Conservation (phyloP, 208 protist species). For the Lotmaria passim region DNA sequence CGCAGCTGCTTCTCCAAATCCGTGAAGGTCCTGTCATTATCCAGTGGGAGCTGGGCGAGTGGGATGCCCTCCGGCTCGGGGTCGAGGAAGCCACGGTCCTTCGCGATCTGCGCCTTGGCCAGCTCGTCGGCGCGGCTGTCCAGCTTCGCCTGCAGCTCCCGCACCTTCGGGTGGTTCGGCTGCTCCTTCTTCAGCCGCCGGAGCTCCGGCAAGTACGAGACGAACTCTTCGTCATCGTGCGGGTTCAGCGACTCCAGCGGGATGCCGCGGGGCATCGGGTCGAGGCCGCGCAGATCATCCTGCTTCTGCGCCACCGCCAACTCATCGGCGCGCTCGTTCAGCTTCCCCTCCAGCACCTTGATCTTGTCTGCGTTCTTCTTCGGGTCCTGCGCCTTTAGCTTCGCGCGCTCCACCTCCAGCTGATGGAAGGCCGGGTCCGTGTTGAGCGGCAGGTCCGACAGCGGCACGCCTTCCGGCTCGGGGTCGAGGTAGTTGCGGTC, state of each 20-base stretch:
- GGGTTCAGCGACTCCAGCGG: constrained; percentile 60
- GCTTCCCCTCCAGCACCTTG: constrained; percentile 58
- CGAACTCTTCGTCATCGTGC: constrained; percentile 65
- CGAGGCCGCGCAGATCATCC: constrained; percentile 63
- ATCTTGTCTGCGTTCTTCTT: constrained; percentile 57
- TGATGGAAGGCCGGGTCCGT: constrained; percentile 58
- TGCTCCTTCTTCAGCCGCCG: constrained; percentile 68
- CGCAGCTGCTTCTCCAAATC: constrained; percentile 74
- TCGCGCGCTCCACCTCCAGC: constrained; percentile 75
- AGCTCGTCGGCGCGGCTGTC: constrained; percentile 57
- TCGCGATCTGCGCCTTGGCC: constrained; percentile 52
- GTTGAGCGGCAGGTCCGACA: constrained; percentile 73
- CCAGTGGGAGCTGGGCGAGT: constrained; percentile 62
- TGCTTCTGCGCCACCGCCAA: constrained; percentile 58
- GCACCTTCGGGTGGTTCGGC: constrained; percentile 52
- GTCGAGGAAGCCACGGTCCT: constrained; percentile 70
- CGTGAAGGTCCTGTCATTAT: constrained; percentile 65
- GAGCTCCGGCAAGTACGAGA: constrained; percentile 59
- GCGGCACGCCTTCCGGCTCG: constrained; percentile 66
- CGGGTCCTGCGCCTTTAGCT: constrained; percentile 71
- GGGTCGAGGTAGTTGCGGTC: constrained; percentile 73
- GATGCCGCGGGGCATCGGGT: constrained; percentile 65
- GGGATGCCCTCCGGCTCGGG: constrained; percentile 69
- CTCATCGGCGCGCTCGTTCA: constrained; percentile 69
- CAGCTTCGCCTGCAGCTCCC: constrained; percentile 56